Evolutionary conservation across 1,139 yeast genomes (phyloP).

Genomic region (Yamadazyma songkhlaensis): DNA sequence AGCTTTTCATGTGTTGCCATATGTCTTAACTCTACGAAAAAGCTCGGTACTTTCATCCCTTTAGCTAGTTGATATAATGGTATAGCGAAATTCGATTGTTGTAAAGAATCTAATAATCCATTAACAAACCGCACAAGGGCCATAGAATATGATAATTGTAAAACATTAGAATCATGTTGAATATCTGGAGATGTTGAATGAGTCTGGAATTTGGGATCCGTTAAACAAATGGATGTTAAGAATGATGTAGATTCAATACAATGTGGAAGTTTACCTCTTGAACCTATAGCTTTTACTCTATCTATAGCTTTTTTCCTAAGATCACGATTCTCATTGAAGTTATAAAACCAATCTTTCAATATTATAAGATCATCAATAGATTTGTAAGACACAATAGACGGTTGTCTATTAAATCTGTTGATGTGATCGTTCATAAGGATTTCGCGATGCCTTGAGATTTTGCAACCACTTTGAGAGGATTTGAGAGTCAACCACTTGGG

Average conservation of each 20-base stretch:
- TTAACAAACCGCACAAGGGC: constrained; percentile 85
- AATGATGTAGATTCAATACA: constrained; percentile 57
- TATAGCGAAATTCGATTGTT: constrained; percentile 73
- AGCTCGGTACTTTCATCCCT: constrained; percentile 66
- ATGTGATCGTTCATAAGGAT: background rate
- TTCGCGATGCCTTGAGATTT: background rate
- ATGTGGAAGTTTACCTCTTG: constrained; percentile 46
- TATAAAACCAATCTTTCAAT: constrained; percentile 60
- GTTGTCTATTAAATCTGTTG: constrained; percentile 21
- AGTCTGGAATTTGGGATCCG: constrained; percentile 33
- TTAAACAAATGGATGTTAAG: constrained; percentile 51
- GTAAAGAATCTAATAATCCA: constrained; percentile 85
- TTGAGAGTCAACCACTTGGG: background rate
- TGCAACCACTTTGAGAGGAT: background rate
- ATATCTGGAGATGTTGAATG: background rate
- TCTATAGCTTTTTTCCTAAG: constrained; percentile 31
- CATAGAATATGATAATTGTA: constrained; percentile 66
- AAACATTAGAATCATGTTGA: constrained; percentile 21
- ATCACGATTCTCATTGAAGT: constrained; percentile 25
- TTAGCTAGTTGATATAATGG: constrained; percentile 77
- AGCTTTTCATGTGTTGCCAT: constrained; percentile 86
- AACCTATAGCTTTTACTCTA: constrained; percentile 43
- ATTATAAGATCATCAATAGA: constrained; percentile 46
- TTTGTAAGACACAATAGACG: constrained; percentile 58
- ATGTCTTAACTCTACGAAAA: constrained; percentile 89